Evolutionary conservation across 1,284 basidiomycete species (phyloP).

Genomic region (Fomitopsis schrenkii): DNA sequence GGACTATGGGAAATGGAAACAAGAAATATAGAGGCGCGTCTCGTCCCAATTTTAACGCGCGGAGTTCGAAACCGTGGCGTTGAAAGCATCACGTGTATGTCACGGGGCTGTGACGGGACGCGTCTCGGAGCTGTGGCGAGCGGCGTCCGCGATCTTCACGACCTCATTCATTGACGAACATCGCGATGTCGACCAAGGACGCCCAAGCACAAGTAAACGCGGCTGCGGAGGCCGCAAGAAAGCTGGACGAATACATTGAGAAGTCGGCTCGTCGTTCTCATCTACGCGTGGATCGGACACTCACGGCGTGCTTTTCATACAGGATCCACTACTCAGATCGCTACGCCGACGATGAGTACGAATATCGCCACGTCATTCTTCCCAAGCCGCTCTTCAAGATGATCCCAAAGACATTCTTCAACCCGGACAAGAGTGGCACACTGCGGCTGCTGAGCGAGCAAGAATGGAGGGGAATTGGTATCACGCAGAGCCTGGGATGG

Average conservation of each 20-base stretch:
- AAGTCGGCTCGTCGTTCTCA: conserved; percentile 20
- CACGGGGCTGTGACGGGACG: conserved; percentile 20
- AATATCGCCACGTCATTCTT: conserved; percentile 91
- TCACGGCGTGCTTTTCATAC: conserved; percentile 14
- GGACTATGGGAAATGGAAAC: neutral
- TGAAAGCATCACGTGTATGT: conserved; percentile 6
- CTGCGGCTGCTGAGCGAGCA: conserved; percentile 80
- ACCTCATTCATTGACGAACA: neutral
- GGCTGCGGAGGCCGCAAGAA: conserved; percentile 32
- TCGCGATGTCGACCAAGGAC: conserved; percentile 21
- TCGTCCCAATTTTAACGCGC: neutral
- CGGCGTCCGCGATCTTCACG: neutral
- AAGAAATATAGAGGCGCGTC: neutral
- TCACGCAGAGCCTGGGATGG: conserved; percentile 95
- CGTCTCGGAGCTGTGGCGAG: conserved; percentile 5
- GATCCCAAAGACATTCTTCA: conserved; percentile 81
- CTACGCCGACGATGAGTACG: conserved; percentile 77
- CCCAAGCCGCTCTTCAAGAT: conserved; percentile 87
- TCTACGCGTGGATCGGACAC: conserved; percentile 4
- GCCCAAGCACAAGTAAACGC: conserved; percentile 14
- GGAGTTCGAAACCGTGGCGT: conserved; percentile 6
- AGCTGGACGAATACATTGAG: conserved; percentile 55
- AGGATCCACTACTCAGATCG: conserved; percentile 85
- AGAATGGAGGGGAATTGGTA: conserved; percentile 96
- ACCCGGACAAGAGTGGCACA: conserved; percentile 72